Evolutionary conservation across 2,329 filamentous ascomycete genomes (phyloP).

Genomic region (Sporothrix pseudoabietina): DNA sequence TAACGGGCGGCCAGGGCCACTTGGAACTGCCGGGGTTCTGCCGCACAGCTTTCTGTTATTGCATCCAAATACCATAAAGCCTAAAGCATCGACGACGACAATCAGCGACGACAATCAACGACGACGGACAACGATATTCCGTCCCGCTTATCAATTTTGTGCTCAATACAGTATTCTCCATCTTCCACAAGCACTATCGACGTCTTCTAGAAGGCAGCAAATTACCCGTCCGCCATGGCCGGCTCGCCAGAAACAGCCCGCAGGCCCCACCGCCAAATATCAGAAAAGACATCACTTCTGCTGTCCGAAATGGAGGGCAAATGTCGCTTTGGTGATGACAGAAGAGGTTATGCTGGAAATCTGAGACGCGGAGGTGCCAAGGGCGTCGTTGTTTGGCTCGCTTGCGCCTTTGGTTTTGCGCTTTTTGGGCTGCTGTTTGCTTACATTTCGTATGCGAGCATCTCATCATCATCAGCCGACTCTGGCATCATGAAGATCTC

Average conservation of each 20-base stretch:
- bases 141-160: background rate
- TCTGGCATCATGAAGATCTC: background rate
- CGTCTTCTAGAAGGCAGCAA: conserved; percentile 1
- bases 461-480: background rate
- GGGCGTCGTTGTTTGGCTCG: background rate
- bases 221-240: conserved; percentile 14
- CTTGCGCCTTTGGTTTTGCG: background rate
- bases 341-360: fast-evolving
- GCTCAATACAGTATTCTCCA: background rate
- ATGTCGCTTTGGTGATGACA: too few relatives aligned
- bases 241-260: conserved; percentile 15
- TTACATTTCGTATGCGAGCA: background rate
- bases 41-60: background rate
- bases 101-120: background rate
- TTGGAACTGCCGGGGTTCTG: conserved; percentile 14
- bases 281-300: background rate
- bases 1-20: conserved; percentile 3
- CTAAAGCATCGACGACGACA: background rate
- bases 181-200: background rate
- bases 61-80: background rate
- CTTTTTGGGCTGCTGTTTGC: background rate
- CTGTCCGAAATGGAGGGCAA: background rate
- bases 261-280: conserved; percentile 2
- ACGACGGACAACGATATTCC: background rate
- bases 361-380: background rate